Base-by-base conservation (phyloP, 257 asterid genomes). In the Gynochthodes officinalis region DNA sequence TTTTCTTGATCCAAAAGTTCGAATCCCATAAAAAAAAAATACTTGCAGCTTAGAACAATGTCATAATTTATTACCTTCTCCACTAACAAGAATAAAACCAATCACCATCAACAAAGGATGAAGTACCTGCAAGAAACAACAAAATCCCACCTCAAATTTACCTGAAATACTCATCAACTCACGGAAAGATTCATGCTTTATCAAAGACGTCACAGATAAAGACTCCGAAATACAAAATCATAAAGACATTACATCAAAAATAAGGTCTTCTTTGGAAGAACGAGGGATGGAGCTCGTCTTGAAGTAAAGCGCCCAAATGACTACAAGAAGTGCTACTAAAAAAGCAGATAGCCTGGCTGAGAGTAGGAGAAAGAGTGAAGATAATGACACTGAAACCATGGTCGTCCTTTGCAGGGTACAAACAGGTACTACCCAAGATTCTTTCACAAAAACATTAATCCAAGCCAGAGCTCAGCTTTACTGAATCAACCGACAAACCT, bases 21-120 rank as follows among this genome's bases (percentile, higher is more conserved):
- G 75, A 42, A 48, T 11, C 79, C 66, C 77, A 69, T 44, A 42
- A 30, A 39, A 48, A 32, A 18, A 64, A 64, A n/a, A n/a, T n/a
- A n/a, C 28, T 63, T 28, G 66, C 69, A 63, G 19, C 14, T 39
- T 50, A 50, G 57, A 50, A 18, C 57, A 18, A 50, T 16, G 57
- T 21, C 50, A 63, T 19, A 52, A 39, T 37, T 13, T 40, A 10
- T 64, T 86, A 90, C 98, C 98, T 90, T 90, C 98, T 77, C 96
- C 98, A 77, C 95, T 92, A 32, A 92, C 67, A 42, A 92, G 82
- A 80, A 92, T 92, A 82, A 92, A 90, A 28, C 98, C 98, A 73
- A 92, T 92, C 78, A 92, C 96, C 97, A 90, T 92, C 19, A 88
- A 27, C 87, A 92, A 74, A 77, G 97, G 98, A 75, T 92, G 98